Conservation (phyloP, 176 grass and related monocot genomes). For the Neostapfia colusana region DNA sequence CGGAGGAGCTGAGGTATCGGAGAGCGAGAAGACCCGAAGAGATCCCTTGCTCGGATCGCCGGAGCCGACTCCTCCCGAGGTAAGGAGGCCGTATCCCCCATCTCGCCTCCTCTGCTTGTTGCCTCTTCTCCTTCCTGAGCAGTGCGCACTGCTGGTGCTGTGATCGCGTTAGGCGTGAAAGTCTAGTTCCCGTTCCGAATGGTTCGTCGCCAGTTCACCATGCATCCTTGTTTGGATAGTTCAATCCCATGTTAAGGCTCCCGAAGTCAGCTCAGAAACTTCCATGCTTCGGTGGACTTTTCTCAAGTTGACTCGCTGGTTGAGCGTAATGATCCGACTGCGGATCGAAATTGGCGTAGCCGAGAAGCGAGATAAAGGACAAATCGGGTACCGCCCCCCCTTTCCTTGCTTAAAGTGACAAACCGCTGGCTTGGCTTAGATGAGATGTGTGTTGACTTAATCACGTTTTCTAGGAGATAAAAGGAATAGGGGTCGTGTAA, state of each 20-base stretch:
- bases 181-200: neutral
- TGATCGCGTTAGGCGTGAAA: neutral
- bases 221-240: neutral
- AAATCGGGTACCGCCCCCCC: neutral
- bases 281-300: neutral
- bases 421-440: neutral
- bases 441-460: too few relatives aligned
- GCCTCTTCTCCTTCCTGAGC: neutral
- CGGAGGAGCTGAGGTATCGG: neutral
- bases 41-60: neutral
- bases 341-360: neutral
- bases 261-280: neutral
- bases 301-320: neutral
- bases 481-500: too few relatives aligned
- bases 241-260: neutral
- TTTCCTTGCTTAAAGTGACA: neutral
- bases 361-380: neutral
- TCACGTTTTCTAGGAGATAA: too few relatives aligned
- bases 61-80: conserved; percentile 21
- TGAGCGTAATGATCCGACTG: neutral
- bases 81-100: neutral
- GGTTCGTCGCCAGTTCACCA: neutral
- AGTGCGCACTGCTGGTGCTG: neutral
- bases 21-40: neutral
- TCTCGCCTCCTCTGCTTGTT: neutral